phyloP scores from a whole-genome alignment of 768 basidiomycete genomes.

The Leccinum subtestaceum region DNA sequence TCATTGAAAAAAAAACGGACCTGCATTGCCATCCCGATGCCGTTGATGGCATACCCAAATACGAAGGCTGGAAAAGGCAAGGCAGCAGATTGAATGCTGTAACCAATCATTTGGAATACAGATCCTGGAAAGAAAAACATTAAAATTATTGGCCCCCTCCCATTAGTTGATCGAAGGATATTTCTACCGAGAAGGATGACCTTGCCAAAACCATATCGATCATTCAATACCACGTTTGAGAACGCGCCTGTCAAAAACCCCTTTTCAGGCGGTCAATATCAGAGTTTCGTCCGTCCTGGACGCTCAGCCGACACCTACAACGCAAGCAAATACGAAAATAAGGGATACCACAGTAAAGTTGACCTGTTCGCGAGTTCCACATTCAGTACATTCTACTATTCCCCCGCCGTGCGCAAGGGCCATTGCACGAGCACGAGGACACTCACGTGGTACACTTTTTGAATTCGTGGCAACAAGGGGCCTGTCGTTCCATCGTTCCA shows the following conservation, averaged over 20 bases:
- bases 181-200: slow-evolving; percentile 27
- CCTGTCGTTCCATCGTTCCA: slow-evolving; percentile 42
- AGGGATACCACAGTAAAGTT: slow-evolving; percentile 41
- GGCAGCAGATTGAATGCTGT: slow-evolving; percentile 38
- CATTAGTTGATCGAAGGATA: not conserved
- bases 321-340: slow-evolving; percentile 41
- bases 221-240: slow-evolving; percentile 28
- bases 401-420: not conserved
- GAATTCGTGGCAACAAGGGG: slow-evolving; percentile 39
- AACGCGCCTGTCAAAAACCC: slow-evolving; percentile 35
- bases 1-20: slow-evolving; percentile 29
- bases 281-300: not conserved
- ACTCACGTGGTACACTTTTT: slow-evolving; percentile 35
- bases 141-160: not conserved
- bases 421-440: not conserved
- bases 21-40: slow-evolving; percentile 44
- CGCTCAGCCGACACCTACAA: slow-evolving; percentile 24
- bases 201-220: slow-evolving; percentile 36
- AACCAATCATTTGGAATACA: slow-evolving; percentile 30
- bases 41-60: slow-evolving; percentile 41
- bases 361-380: slow-evolving; percentile 25
- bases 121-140: slow-evolving; percentile 18
- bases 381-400: not conserved
- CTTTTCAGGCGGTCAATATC: slow-evolving; percentile 14
- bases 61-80: slow-evolving; percentile 46